Evolutionary conservation across 2,329 filamentous ascomycete genomes (phyloP).

Genomic region (Aspergillus thermomutatus): DNA sequence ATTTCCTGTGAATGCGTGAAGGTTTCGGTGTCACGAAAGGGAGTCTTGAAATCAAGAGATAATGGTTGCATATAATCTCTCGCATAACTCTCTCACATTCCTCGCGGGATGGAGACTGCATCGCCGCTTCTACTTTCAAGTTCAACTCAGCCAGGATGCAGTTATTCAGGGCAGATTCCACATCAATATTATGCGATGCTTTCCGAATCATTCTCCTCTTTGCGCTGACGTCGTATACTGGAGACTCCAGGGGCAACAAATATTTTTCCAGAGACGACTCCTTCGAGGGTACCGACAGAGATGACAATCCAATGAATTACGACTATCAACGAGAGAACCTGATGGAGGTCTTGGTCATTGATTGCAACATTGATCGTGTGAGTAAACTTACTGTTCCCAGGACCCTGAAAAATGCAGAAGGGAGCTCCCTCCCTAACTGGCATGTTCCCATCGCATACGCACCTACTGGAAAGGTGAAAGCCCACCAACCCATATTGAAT

Average conservation of each 20-base stretch:
- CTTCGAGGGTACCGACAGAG: not conserved
- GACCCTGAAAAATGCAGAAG: conserved; percentile 53
- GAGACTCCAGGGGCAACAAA: not conserved
- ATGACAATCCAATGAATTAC: not conserved
- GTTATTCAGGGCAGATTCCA: not conserved
- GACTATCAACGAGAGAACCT: not conserved
- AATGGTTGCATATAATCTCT: not conserved
- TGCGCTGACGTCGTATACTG: not conserved
- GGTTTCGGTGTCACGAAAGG: not conserved
- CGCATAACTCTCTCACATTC: not conserved
- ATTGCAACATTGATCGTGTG: not conserved
- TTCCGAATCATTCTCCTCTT: not conserved
- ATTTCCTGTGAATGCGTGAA: not conserved
- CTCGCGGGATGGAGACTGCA: not conserved
- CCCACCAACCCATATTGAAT: conserved; percentile 61
- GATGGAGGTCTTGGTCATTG: not conserved
- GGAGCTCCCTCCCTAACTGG: conserved; percentile 47
- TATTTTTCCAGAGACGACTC: not conserved
- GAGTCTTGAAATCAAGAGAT: not conserved
- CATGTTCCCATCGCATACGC: conserved; percentile 48
- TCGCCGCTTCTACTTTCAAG: not conserved
- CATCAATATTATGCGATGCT: not conserved
- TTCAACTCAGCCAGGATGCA: not conserved
- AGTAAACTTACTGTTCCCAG: conserved; percentile 44
- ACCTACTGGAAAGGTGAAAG: conserved; percentile 55